Evolutionary conservation across 164 flowering plant species (phyloP), one percentile per base, ranked within the genome.

Genomic region (Macadamia tetraphylla): DNA sequence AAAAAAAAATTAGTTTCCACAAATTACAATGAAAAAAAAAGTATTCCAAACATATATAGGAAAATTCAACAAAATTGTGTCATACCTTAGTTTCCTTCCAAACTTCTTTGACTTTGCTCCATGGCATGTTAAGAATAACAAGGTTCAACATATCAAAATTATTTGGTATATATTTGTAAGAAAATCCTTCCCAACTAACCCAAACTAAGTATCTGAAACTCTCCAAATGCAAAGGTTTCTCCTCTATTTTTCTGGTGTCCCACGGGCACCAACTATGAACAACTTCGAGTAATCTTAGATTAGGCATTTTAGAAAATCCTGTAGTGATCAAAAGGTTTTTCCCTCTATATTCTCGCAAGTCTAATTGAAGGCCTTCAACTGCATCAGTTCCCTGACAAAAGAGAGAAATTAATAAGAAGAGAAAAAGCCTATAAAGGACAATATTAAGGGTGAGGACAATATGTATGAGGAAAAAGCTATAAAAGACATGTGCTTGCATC

Each of bases 151-250:
- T 42, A 52, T 29, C 3, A 49, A 71, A 62, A 11, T 71, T 52
- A 17, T 31, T n/a, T 9, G 78, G 78, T 8, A 78, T 5, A 18
- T 48, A 65, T 7, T 61, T 31, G 35, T 60, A 18, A 11, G 69
- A 75, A 15, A 46, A 75, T 6, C 65, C 64, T 9, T 46, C 55
- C 81, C 75, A 78, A 58, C 40, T 11, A 2, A 78, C 42, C 57
- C 63, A 62, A 31, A 61, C 65, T 32, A 78, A 31, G 9, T 64
- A 7, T n/a, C 30, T 17, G 0, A 75, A 32, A 23, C 23, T 23
- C 23, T 23, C 23, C 23, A 23, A 23, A 23, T 23, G 23, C 23
- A 0, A 23, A 4, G 17, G 15, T 44, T 62, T 32, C 2, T 11
- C 56, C 3, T 23, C 23, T 23, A 23, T 23, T 23, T 42, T 15